Percentiles rank a stretch among this genome's conserved stretches.
Evolutionary conservation across 768 basidiomycete genomes (phyloP).

Genomic region (Paxillus ammoniavirescens): DNA sequence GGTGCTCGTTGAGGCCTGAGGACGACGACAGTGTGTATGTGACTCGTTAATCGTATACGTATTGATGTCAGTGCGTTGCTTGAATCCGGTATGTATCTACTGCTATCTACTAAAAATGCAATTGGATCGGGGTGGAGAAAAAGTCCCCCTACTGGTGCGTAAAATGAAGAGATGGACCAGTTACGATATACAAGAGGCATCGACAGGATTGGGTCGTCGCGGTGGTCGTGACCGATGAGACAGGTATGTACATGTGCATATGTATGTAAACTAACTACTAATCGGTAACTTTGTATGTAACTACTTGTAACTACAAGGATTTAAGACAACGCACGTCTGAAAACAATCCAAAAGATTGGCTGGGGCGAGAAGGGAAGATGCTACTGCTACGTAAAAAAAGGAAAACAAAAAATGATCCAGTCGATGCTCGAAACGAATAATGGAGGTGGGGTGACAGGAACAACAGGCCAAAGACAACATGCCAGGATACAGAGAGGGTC

Average conservation of each 20-base stretch:
- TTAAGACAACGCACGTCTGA: constrained; percentile 21
- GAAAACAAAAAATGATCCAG: constrained; percentile 18
- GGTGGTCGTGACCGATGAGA: not conserved
- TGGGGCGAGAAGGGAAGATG: constrained; percentile 12
- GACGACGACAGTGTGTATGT: not conserved
- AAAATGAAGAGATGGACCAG: not conserved
- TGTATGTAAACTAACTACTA: constrained; percentile 23
- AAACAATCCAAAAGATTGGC: constrained; percentile 3
- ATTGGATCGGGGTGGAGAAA: constrained; percentile 35
- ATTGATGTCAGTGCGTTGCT: constrained; percentile 25
- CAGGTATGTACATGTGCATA: constrained; percentile 15
- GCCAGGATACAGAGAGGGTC: constrained; percentile 4
- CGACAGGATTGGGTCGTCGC: not conserved
- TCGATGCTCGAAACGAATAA: constrained; percentile 30
- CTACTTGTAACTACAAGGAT: constrained; percentile 30
- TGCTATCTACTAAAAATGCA: constrained; percentile 34
- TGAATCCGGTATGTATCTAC: constrained; percentile 31
- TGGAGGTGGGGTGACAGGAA: constrained; percentile 21
- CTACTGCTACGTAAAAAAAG: constrained; percentile 19
- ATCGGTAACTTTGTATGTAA: constrained; percentile 34
- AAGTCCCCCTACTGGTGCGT: constrained; percentile 9
- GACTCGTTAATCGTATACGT: constrained; percentile 10
- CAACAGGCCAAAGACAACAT: constrained; percentile 14
- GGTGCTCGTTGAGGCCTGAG: not conserved
- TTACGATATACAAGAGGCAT: constrained; percentile 5